Conservation (phyloP, 257 asterid species). For the Gentiana macrophylla region DNA sequence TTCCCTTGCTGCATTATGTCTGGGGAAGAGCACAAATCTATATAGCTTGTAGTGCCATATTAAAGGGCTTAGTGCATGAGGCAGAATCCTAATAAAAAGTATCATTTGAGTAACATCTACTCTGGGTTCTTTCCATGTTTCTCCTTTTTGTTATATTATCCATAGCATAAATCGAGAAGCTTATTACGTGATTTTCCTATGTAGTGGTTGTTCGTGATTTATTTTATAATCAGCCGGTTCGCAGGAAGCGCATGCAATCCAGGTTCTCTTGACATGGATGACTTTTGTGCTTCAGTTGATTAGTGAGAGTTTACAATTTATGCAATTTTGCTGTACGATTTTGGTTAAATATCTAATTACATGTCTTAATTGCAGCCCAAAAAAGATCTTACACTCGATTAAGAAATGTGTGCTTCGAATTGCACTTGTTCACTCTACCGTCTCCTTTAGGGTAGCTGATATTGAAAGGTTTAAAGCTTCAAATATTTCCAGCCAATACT, state of each 20-base stretch:
- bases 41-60: not conserved
- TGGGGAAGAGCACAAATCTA: not conserved
- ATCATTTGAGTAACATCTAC: not conserved
- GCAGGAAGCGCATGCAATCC: constrained; percentile 77
- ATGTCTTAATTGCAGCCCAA: constrained; percentile 40
- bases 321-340: too few species aligned
- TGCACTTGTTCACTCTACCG: constrained; percentile 61
- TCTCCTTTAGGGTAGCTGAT: constrained; percentile 65
- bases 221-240: constrained; percentile 91
- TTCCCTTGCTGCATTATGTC: not conserved
- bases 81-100: not conserved
- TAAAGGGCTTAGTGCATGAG: constrained; percentile 1
- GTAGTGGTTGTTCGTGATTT: constrained; percentile 75
- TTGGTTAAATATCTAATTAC: constrained; percentile 21
- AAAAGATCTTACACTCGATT: constrained; percentile 64
- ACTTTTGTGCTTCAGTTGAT: not conserved
- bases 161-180: not conserved
- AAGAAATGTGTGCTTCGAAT: constrained; percentile 61
- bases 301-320: not conserved
- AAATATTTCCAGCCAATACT: too few species aligned
- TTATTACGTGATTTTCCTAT: constrained; percentile 14
- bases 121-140: not conserved
- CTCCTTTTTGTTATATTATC: constrained; percentile 1
- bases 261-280: constrained; percentile 33
- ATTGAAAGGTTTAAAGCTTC: constrained; percentile 42